These are phyloP conservation scores for Bocquillonia castaneifolia DNA, from an alignment of 441 rosid species.

Conservation along the genomic window DNA sequence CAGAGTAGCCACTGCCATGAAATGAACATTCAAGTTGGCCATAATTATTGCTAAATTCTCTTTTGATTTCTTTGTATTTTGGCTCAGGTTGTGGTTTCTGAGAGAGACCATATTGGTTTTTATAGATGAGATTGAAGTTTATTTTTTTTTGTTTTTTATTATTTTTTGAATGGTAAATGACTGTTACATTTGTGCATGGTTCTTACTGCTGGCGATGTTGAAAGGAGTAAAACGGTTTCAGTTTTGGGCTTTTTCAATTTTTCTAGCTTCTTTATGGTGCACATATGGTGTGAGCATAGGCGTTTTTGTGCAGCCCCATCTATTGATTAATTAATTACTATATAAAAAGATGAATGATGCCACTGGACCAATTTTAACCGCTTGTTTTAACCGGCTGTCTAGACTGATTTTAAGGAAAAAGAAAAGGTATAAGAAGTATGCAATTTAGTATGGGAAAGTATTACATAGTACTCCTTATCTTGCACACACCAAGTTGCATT, in stretches of 20 bases:
- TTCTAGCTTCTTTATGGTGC: not conserved
- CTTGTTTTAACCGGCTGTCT: too few relatives aligned
- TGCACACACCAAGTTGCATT: too few relatives aligned
- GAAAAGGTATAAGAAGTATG: too few relatives aligned
- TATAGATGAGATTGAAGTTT: not conserved
- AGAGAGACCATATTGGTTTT: not conserved
- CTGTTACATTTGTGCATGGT: not conserved
- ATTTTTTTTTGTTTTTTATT: not conserved
- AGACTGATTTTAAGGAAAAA: too few relatives aligned
- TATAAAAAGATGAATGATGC: too few relatives aligned
- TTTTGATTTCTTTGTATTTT: too few relatives aligned
- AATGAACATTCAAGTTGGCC: not conserved
- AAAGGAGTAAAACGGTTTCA: not conserved
- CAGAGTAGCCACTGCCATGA: not conserved
- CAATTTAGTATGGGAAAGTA: too few relatives aligned
- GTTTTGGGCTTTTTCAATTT: not conserved
- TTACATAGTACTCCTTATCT: too few relatives aligned
- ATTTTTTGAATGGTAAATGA: too few relatives aligned
- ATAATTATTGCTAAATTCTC: not conserved
- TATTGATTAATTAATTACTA: too few relatives aligned
- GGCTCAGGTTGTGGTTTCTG: not conserved
- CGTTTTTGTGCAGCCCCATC: not conserved
- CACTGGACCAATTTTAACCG: too few relatives aligned
- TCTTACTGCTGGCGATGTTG: not conserved
- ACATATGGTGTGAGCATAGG: not conserved